Evolutionary conservation across 208 protist genomes (phyloP).

Genomic region (Acanthamoeba culbertsoni): DNA sequence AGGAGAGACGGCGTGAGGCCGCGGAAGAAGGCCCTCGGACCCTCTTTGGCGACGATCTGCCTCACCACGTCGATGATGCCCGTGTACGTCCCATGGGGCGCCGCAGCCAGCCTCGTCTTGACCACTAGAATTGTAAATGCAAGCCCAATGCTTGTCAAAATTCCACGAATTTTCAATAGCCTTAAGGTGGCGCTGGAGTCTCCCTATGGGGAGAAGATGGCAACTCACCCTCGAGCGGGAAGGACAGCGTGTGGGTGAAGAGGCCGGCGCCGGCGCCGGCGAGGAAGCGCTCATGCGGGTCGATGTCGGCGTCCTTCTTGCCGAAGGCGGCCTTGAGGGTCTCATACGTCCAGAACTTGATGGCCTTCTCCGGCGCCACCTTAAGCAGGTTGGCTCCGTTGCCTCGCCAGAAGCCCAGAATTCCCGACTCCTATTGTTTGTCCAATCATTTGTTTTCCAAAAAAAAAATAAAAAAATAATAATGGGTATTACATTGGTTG

Average conservation of each 20-base stretch:
- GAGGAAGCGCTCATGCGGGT: conserved; percentile 61
- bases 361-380: conserved; percentile 65
- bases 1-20: conserved; percentile 64
- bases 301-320: conserved; percentile 58
- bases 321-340: conserved; percentile 65
- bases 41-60: conserved; percentile 45
- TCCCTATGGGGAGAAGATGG: background rate
- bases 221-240: conserved; percentile 56
- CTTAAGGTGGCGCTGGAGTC: background rate
- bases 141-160: too few species aligned
- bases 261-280: conserved; percentile 61
- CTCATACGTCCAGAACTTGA: conserved; percentile 71
- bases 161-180: background rate
- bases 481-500: background rate
- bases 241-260: conserved; percentile 51
- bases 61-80: conserved; percentile 66
- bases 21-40: conserved; percentile 63
- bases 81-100: conserved; percentile 51
- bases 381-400: conserved; percentile 72
- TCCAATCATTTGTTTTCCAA: background rate
- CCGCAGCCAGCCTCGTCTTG: conserved; percentile 56
- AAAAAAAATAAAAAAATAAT: background rate
- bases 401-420: conserved; percentile 66
- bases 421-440: conserved; percentile 53
- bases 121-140: too few species aligned